Percentiles rank a stretch among this genome's conserved stretches.
Evolutionary conservation across 306 rosid genomes (phyloP).

Genomic region (Trichosanthes truncata): DNA sequence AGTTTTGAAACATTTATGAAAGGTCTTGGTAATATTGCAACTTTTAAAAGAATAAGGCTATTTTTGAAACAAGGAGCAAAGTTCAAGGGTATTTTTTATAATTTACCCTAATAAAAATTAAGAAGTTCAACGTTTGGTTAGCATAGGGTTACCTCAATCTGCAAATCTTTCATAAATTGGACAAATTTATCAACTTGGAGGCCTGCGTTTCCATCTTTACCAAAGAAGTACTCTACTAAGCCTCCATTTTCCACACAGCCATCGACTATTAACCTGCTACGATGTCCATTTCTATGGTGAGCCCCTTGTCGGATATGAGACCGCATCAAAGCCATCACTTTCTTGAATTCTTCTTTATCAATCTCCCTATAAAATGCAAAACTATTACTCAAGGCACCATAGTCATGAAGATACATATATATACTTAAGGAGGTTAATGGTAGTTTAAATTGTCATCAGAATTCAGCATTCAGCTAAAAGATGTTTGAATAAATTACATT

Average conservation of each 20-base stretch:
- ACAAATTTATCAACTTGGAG: conserved; percentile 62
- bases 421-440: not conserved
- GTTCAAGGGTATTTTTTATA: no score
- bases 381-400: not conserved
- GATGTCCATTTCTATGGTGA: conserved; percentile 57
- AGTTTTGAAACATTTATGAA: no score
- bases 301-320: conserved; percentile 66
- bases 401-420: not conserved
- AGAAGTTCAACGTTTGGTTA: conserved; percentile 1
- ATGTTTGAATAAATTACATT: not conserved
- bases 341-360: conserved; percentile 79
- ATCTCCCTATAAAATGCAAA: conserved; percentile 38
- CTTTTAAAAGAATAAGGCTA: no score
- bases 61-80: no score
- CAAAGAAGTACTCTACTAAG: conserved; percentile 71
- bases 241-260: conserved; percentile 87
- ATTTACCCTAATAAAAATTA: not conserved
- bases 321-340: conserved; percentile 93
- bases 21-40: no score
- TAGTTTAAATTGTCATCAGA: not conserved
- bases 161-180: conserved; percentile 52
- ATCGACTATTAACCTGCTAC: conserved; percentile 39
- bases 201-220: conserved; percentile 49
- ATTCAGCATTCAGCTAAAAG: not conserved
- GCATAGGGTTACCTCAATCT: conserved; percentile 44